phyloP scores from a whole-genome alignment of 108 stramenopile species.

The Cylindrotheca closterium region DNA sequence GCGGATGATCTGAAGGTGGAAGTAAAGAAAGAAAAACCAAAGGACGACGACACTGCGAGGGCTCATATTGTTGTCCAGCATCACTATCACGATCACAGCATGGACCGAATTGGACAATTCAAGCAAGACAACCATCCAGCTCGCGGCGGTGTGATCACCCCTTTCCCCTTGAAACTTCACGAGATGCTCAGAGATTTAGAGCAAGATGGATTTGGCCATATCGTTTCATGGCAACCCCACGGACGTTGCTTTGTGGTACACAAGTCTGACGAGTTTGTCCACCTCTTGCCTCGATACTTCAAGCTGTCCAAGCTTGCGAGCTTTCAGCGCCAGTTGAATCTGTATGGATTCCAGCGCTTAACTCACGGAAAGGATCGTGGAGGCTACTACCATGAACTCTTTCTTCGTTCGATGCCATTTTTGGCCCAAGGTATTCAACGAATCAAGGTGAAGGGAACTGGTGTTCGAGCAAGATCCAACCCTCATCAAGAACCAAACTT shows the following conservation, averaged over 20 bases:
- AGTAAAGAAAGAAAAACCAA: background rate
- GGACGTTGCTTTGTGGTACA: constrained; percentile 88
- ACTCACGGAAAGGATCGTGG: constrained; percentile 70
- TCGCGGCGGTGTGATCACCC: constrained; percentile 59
- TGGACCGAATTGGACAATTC: constrained; percentile 36
- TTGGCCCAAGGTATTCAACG: constrained; percentile 68
- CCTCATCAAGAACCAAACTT: constrained; percentile 86
- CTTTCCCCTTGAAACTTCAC: constrained; percentile 77
- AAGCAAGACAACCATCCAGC: constrained; percentile 15
- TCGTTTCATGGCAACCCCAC: constrained; percentile 86
- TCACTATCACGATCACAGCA: constrained; percentile 73
- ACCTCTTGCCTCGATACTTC: constrained; percentile 87
- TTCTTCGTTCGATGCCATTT: constrained; percentile 62
- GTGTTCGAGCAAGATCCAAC: constrained; percentile 65
- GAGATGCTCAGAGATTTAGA: constrained; percentile 43
- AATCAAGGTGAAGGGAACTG: constrained; percentile 81
- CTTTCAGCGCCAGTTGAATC: constrained; percentile 93
- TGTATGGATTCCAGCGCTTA: constrained; percentile 89
- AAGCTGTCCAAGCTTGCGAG: constrained; percentile 86
- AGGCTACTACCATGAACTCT: constrained; percentile 74
- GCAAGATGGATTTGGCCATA: constrained; percentile 49
- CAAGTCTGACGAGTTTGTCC: constrained; percentile 82
- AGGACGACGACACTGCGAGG: background rate
- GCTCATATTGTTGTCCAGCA: constrained; percentile 46
- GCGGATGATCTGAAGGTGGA: background rate